Evolutionary conservation across 306 rosid species (phyloP).

Genomic region (Oxytropis ochrocephala): DNA sequence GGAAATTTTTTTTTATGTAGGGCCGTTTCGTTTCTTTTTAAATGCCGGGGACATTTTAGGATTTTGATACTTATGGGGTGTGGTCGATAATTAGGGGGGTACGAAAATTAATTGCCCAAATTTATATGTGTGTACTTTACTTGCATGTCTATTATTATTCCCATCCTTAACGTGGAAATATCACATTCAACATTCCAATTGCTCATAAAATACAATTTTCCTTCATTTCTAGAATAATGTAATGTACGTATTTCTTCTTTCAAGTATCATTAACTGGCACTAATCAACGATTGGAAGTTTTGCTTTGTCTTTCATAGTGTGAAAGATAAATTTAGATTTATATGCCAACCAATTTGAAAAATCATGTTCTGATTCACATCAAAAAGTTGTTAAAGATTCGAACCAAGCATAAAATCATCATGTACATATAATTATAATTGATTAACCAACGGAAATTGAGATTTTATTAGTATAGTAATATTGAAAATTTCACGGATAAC

Average conservation of each 20-base stretch:
- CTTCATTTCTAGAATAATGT: neutral
- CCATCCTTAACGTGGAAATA: slow-evolving; percentile 14
- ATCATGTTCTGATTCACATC: slow-evolving; percentile 36
- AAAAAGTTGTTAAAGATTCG: slow-evolving; percentile 18
- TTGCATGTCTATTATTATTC: neutral
- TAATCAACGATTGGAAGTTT: slow-evolving; percentile 2
- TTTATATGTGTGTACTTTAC: neutral
- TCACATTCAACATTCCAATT: slow-evolving; percentile 16
- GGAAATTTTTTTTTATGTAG: too few relatives aligned
- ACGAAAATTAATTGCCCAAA: too few relatives aligned
- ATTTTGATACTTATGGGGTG: too few relatives aligned
- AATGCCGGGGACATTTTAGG: too few relatives aligned
- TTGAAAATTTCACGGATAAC: neutral
- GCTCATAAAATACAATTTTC: neutral
- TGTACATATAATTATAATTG: neutral
- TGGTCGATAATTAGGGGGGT: too few relatives aligned
- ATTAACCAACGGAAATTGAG: neutral
- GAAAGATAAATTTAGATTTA: neutral
- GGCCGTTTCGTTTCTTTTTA: too few relatives aligned
- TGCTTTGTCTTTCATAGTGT: slow-evolving; percentile 9
- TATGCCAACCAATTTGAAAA: slow-evolving; percentile 31
- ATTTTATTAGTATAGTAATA: neutral
- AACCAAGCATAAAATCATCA: slow-evolving; percentile 7
- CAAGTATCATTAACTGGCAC: slow-evolving; percentile 31
- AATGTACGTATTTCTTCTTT: too few relatives aligned